A percentile compares a stretch with the other conserved stretches of the same genome.
Evolutionary conservation across 805 yeast species (phyloP).

Genomic region (Yarrowia yakushimensis): DNA sequence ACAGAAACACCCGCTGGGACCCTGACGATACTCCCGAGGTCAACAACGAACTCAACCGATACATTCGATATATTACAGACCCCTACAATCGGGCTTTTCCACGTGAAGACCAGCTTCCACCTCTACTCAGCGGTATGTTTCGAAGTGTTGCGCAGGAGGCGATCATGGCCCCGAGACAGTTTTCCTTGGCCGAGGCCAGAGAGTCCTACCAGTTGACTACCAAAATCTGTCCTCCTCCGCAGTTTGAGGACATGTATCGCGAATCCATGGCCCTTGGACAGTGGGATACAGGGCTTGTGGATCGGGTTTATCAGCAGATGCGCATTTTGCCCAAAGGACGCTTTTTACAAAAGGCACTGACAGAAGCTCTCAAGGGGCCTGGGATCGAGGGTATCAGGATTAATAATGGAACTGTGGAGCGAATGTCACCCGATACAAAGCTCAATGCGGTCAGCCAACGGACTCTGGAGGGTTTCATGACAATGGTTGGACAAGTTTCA

Average conservation of each 20-base stretch:
- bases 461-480: not conserved
- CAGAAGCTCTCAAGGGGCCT: not conserved
- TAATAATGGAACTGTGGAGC: not conserved
- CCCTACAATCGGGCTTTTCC: not conserved
- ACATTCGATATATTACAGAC: not conserved
- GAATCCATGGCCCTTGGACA: not conserved
- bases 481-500: not conserved
- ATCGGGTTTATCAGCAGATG: not conserved
- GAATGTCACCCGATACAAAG: not conserved
- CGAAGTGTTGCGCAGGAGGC: not conserved
- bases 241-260: not conserved
- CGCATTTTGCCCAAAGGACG: not conserved
- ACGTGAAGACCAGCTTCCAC: not conserved
- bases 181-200: not conserved
- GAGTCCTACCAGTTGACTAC: not conserved
- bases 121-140: not conserved
- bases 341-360: not conserved
- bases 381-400: not conserved
- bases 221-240: not conserved
- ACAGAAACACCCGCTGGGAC: constrained; percentile 6
- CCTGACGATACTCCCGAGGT: not conserved
- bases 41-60: not conserved
- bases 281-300: not conserved
- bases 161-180: not conserved
- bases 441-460: not conserved